These are phyloP conservation scores for Roridomyces roridus DNA, from an alignment of 768 basidiomycete genomes.

Conservation along the genomic window DNA sequence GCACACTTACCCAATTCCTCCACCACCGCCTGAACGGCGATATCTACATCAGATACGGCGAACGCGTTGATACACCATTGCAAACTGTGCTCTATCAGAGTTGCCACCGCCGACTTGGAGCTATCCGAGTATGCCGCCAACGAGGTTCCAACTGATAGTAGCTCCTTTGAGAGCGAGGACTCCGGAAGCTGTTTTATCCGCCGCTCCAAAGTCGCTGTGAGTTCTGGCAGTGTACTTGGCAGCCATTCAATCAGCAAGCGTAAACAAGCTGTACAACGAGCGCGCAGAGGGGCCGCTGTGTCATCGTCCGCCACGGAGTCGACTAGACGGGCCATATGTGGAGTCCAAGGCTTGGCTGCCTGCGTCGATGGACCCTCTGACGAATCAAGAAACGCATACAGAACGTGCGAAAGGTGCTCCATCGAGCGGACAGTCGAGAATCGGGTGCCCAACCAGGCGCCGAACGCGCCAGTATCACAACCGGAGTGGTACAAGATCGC, in stretches of 20 bases:
- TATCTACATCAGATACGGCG: conserved; percentile 36
- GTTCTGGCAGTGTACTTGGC: conserved; percentile 26
- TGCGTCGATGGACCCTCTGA: conserved; percentile 26
- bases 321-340: conserved; percentile 36
- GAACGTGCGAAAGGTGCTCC: conserved; percentile 41
- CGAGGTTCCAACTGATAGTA: conserved; percentile 38
- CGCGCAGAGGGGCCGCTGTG: conserved; percentile 21
- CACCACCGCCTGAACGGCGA: conserved; percentile 31
- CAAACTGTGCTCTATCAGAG: conserved; percentile 51
- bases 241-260: conserved; percentile 33
- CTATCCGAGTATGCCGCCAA: conserved; percentile 27
- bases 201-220: conserved; percentile 31
- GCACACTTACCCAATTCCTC: conserved; percentile 27
- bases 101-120: conserved; percentile 31
- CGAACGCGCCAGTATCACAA: conserved; percentile 31
- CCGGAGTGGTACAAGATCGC: conserved; percentile 50
- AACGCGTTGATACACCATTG: conserved; percentile 60
- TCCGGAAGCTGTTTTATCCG: conserved; percentile 33
- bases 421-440: conserved; percentile 28
- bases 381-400: conserved; percentile 57
- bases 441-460: conserved; percentile 48
- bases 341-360: conserved; percentile 31
- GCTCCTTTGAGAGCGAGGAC: conserved; percentile 34
- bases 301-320: conserved; percentile 20
- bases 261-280: conserved; percentile 34